Evolutionary conservation across 768 basidiomycete genomes (phyloP), one percentile per base, ranked within the genome.

Genomic region (Leucocoprinus sp.): DNA sequence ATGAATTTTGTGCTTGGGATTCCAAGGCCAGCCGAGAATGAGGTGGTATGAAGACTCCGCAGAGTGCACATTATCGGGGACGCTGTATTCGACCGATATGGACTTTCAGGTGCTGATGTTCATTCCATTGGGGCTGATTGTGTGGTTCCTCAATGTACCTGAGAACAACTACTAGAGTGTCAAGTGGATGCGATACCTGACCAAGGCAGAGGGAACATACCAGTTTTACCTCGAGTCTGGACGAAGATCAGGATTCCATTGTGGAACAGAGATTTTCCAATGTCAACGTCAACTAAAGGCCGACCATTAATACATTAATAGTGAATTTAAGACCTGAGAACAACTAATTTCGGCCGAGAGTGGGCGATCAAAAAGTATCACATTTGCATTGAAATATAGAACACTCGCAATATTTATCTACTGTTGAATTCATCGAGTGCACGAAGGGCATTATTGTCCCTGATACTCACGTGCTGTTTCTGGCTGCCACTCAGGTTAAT

Each of bases 321-420:
- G 5, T 23, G 23, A 17, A 26, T 21, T 17, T 21, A 2, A 17
- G 8, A n/a, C 3, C 9, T n/a, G 5, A n/a, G 17, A 14, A 22
- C n/a, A 15, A 17, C n/a, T 36, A 31, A 9, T 26, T 6, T 53
- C 78, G 9, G 80, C 80, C 40, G 78, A 80, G 5, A 82, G 65
- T 0, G 80, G 79, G 55, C 81, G 80, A 54, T 83, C 81, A 40
- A 83, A 66, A 18, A 82, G 64, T 9, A 80, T 62, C 15, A 82
- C 60, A 45, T 83, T 78, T 2, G 80, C 76, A 47, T 78, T 63
- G 52, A 65, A 76, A 58, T 88, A 88, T 2, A 86, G 59, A 0
- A 82, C 80, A 35, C 84, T 60, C 9, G 82, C 82, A 27, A 86
- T 82, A 55, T 83, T 84, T 34, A 87, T 70, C 64, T 80, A 51